A percentile compares a stretch with the other conserved stretches of the same genome.
These are phyloP conservation scores for Pythium insidiosum DNA, from an alignment of 352 stramenopile genomes.

Conservation along the genomic window DNA sequence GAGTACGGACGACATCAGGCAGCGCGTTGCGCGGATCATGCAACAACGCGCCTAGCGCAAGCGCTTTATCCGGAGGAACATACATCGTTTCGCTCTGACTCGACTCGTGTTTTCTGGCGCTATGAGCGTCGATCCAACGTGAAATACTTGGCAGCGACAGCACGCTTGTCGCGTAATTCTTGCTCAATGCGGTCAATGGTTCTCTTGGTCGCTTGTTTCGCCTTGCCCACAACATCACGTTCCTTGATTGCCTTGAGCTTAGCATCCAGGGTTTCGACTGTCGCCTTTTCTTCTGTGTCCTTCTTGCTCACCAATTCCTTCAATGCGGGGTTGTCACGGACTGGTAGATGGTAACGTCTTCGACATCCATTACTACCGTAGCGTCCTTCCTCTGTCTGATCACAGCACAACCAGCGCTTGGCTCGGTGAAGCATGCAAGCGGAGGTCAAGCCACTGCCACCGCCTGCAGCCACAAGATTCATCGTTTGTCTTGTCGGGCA, in stretches of 20 bases:
- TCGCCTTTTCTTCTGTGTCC: conserved; percentile 24
- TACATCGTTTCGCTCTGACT: too few species aligned
- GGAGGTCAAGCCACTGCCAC: not conserved
- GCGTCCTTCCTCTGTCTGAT: conserved; percentile 57
- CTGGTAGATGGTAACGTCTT: conserved; percentile 48
- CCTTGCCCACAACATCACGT: conserved; percentile 43
- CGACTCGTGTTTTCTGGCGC: not conserved
- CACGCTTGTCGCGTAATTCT: conserved; percentile 31
- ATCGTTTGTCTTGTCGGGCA: conserved; percentile 29
- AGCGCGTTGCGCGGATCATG: too few species aligned
- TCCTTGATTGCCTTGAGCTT: conserved; percentile 51
- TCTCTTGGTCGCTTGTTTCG: conserved; percentile 34
- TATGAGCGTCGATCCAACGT: conserved; percentile 24
- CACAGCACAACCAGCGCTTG: conserved; percentile 66
- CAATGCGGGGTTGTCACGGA: conserved; percentile 32
- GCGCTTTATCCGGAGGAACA: too few species aligned
- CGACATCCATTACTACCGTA: conserved; percentile 58
- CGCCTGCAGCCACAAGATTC: not conserved
- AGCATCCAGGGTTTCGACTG: conserved; percentile 47
- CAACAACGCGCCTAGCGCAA: too few species aligned
- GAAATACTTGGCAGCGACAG: conserved; percentile 39
- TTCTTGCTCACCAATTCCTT: conserved; percentile 31
- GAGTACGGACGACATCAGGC: too few species aligned
- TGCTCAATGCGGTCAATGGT: conserved; percentile 46
- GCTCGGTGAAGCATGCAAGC: conserved; percentile 69